Conservation (phyloP, 2,329 filamentous ascomycete genomes). For the Fusarium papillatum region DNA sequence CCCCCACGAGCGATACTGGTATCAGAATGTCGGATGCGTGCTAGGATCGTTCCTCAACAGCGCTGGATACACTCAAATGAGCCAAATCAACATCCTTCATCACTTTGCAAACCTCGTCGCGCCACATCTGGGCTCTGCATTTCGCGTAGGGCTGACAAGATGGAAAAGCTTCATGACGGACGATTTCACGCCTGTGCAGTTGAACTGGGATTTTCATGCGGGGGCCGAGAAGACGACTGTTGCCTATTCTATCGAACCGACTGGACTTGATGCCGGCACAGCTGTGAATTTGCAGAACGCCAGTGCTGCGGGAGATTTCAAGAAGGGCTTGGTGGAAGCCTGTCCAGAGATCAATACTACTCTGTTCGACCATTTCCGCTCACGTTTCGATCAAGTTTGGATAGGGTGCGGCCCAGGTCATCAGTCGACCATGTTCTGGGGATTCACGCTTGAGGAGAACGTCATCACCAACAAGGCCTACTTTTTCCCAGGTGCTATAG, state of each 20-base stretch:
- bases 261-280: slow-evolving; percentile 45
- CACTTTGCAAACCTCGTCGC: slow-evolving; percentile 8
- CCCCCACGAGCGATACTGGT: slow-evolving; percentile 9
- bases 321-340: not conserved
- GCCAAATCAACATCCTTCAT: not conserved
- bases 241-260: slow-evolving; percentile 50
- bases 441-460: slow-evolving; percentile 7
- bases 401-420: not conserved
- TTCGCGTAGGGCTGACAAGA: not conserved
- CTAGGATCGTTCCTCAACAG: not conserved
- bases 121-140: not conserved
- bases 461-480: slow-evolving; percentile 8
- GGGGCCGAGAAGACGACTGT: slow-evolving; percentile 41
- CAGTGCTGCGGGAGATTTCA: slow-evolving; percentile 4
- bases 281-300: slow-evolving; percentile 41
- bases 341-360: slow-evolving; percentile 1
- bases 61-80: not conserved
- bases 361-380: slow-evolving; percentile 8
- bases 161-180: slow-evolving; percentile 58
- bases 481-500: slow-evolving; percentile 22
- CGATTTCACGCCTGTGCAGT: slow-evolving; percentile 51
- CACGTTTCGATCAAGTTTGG: not conserved
- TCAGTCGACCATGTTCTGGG: slow-evolving; percentile 18
- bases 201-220: slow-evolving; percentile 53
- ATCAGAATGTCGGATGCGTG: not conserved